These are phyloP conservation scores for Hypoxylon rubiginosum DNA, from an alignment of 2,329 filamentous ascomycete genomes.

Conservation along the genomic window DNA sequence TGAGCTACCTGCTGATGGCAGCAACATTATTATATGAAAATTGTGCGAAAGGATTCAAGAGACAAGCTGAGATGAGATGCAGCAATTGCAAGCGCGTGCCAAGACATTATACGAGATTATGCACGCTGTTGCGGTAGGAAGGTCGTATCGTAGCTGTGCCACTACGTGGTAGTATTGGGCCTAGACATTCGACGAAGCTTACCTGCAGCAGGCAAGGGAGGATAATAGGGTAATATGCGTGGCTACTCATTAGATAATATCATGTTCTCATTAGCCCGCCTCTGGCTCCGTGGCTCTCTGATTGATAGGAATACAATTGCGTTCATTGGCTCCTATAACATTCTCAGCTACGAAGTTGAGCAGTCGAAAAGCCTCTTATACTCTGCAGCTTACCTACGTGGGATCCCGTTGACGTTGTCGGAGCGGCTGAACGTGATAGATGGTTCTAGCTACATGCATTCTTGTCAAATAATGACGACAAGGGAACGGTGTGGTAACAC, in stretches of 20 bases:
- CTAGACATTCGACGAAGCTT: slow-evolving; percentile 27
- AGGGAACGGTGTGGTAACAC: background rate
- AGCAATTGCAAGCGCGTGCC: slow-evolving; percentile 13
- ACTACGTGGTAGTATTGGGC: slow-evolving; percentile 17
- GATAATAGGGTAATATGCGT: slow-evolving; percentile 1
- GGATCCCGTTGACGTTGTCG: background rate
- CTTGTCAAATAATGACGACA: no score
- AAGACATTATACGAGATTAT: slow-evolving; percentile 38
- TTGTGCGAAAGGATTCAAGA: slow-evolving; percentile 1
- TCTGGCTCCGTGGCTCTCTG: background rate
- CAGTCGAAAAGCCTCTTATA: background rate
- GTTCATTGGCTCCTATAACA: background rate
- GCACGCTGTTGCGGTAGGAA: slow-evolving; percentile 17
- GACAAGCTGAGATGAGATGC: slow-evolving; percentile 10
- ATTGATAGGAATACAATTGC: background rate
- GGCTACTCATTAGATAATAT: background rate
- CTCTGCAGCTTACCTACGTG: background rate
- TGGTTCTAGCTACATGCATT: no score
- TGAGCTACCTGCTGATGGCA: background rate
- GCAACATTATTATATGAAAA: background rate
- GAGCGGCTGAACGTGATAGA: no score
- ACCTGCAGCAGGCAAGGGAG: slow-evolving; percentile 18
- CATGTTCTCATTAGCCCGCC: background rate
- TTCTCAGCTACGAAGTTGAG: background rate
- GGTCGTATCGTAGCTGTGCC: slow-evolving; percentile 22